These are phyloP conservation scores for Breviolum minutum DNA, from an alignment of 73 alveolate species.

Conservation along the genomic window DNA sequence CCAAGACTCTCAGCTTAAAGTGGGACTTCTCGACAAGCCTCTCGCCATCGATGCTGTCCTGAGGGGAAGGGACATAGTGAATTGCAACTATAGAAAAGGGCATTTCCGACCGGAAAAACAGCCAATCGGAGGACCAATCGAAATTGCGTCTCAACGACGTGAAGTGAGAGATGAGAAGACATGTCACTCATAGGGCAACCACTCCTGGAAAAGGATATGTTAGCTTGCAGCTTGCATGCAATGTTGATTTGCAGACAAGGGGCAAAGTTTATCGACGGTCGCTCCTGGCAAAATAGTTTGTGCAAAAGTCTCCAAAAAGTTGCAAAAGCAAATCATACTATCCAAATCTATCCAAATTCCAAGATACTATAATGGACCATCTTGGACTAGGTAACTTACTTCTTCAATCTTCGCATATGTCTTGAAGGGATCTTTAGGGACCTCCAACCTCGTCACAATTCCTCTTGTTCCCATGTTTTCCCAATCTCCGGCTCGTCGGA, in stretches of 20 bases:
- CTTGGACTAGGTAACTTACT: neutral
- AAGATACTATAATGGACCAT: neutral
- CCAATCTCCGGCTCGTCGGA: constrained; percentile 17
- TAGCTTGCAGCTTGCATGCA: neutral
- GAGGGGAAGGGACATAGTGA: no score
- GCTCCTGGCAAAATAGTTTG: neutral
- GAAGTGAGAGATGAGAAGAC: neutral
- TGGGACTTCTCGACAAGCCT: constrained; percentile 49
- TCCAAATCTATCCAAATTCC: neutral
- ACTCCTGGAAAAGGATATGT: neutral
- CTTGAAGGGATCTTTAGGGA: no score
- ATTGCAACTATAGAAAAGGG: no score
- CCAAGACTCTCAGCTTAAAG: constrained; percentile 49
- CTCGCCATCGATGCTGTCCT: constrained; percentile 66
- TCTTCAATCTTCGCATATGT: neutral
- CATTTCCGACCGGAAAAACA: no score
- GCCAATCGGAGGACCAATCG: no score
- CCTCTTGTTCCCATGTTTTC: neutral
- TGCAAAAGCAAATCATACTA: no score
- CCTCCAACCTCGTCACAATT: no score
- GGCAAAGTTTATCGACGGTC: constrained; percentile 51
- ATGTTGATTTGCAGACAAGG: neutral
- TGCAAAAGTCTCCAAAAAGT: neutral
- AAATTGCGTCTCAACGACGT: no score
- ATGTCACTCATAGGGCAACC: neutral